These are phyloP conservation scores for Gyromitra esculenta DNA, from an alignment of 2,329 filamentous ascomycete genomes.

Conservation along the genomic window DNA sequence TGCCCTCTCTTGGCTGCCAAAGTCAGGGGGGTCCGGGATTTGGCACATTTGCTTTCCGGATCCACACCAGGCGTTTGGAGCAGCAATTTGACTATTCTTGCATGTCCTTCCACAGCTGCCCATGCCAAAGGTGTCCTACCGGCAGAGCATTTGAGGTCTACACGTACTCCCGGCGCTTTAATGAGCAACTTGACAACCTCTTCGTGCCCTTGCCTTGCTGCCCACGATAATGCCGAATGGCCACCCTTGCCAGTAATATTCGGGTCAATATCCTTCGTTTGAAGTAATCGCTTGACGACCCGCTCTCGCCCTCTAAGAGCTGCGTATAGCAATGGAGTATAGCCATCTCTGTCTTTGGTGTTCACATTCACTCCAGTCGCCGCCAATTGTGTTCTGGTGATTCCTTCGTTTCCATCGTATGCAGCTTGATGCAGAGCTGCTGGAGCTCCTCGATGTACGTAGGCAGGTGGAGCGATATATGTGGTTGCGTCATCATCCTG, in stretches of 20 bases:
- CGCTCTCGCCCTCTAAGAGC: constrained; percentile 49
- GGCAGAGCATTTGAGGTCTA: constrained; percentile 31
- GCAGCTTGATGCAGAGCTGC: constrained; percentile 29
- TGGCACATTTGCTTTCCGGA: constrained; percentile 53
- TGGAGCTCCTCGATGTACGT: constrained; percentile 18
- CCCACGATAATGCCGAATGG: constrained; percentile 51
- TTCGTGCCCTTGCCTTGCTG: constrained; percentile 49
- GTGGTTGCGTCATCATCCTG: background rate
- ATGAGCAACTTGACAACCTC: constrained; percentile 52
- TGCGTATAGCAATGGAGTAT: constrained; percentile 54
- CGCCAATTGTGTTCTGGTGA: constrained; percentile 11
- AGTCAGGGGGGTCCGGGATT: constrained; percentile 55
- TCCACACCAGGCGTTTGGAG: constrained; percentile 44
- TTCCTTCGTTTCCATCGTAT: constrained; percentile 28
- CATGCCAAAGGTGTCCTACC: constrained; percentile 48
- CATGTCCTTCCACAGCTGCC: constrained; percentile 50
- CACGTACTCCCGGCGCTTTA: constrained; percentile 23
- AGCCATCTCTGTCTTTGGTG: constrained; percentile 51
- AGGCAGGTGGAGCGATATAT: constrained; percentile 35
- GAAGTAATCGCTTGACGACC: constrained; percentile 53
- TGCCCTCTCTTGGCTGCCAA: constrained; percentile 56
- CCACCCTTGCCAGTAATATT: constrained; percentile 46
- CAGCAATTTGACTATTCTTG: constrained; percentile 47
- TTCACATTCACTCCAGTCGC: constrained; percentile 33
- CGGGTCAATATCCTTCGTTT: constrained; percentile 41